These are phyloP conservation scores for Schoenoplectus tabernaemontani DNA, from an alignment of 202 grass and related monocot species.

Conservation along the genomic window DNA sequence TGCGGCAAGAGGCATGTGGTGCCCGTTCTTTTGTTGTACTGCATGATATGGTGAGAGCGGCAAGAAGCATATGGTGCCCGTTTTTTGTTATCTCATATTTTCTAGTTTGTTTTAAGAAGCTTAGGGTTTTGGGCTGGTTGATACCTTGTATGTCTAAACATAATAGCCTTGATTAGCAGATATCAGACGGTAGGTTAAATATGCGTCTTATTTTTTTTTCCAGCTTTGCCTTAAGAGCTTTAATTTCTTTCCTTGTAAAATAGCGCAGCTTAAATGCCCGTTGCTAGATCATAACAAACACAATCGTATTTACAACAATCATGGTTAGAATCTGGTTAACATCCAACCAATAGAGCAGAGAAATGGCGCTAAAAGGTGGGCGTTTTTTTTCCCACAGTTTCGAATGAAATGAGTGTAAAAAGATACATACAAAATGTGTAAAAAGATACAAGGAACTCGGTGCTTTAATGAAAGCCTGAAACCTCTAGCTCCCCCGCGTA, in stretches of 20 bases:
- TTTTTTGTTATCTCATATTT: neutral
- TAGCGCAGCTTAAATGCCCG: neutral
- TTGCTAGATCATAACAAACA: neutral
- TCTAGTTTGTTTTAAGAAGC: conserved; percentile 3
- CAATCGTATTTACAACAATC: too few species aligned
- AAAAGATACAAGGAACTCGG: too few species aligned
- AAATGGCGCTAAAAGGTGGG: too few species aligned
- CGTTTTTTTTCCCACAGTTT: neutral
- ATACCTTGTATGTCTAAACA: conserved; percentile 16
- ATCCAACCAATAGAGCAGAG: too few species aligned
- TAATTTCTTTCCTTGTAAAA: neutral
- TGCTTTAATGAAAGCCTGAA: too few species aligned
- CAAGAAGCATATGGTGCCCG: too few species aligned
- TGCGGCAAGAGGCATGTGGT: neutral
- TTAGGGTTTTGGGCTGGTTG: conserved; percentile 16
- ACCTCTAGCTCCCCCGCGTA: too few species aligned
- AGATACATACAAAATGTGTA: too few species aligned
- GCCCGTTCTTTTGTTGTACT: conserved; percentile 7
- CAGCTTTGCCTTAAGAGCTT: neutral
- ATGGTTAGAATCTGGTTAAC: too few species aligned
- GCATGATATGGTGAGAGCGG: conserved; percentile 7
- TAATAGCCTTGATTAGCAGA: conserved; percentile 19
- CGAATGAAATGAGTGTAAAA: neutral
- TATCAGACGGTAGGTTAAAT: conserved; percentile 22
- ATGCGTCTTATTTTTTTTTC: conserved; percentile 14